These are phyloP conservation scores for Ustilago loliicola DNA, from an alignment of 1,284 basidiomycete species.

Conservation along the genomic window DNA sequence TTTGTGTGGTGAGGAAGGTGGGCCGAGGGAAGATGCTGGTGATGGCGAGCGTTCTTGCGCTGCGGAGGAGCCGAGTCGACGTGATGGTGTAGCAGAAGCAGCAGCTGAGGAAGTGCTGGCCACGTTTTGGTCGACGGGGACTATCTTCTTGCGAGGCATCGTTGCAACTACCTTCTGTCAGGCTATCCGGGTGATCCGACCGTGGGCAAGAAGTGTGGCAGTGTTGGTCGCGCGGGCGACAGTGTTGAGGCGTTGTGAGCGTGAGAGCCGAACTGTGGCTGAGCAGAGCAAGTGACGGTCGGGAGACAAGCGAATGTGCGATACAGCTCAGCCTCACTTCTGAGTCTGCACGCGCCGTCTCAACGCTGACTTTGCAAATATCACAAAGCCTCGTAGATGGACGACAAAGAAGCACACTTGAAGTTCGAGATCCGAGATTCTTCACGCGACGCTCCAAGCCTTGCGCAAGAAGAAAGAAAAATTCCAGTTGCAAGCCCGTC, in stretches of 20 bases:
- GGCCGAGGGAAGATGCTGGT: slow-evolving; percentile 35
- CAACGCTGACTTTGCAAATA: background rate
- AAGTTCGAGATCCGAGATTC: slow-evolving; percentile 13
- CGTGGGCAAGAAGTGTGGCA: background rate
- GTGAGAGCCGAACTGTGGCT: slow-evolving; percentile 10
- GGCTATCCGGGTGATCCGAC: background rate
- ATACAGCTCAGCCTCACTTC: background rate
- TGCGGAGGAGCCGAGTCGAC: slow-evolving; percentile 21
- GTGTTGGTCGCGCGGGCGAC: no score
- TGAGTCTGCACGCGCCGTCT: slow-evolving; percentile 8
- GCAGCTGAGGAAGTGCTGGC: slow-evolving; percentile 21
- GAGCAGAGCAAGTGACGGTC: slow-evolving; percentile 12
- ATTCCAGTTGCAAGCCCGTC: no score
- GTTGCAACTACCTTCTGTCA: background rate
- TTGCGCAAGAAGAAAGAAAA: no score
- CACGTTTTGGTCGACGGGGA: slow-evolving; percentile 11
- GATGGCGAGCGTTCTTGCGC: slow-evolving; percentile 40
- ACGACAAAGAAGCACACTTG: background rate
- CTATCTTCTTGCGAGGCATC: slow-evolving; percentile 43
- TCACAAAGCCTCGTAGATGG: background rate
- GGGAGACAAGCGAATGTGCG: background rate
- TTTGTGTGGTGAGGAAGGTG: slow-evolving; percentile 47
- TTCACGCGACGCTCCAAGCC: background rate
- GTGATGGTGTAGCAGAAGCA: slow-evolving; percentile 17
- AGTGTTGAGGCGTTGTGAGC: background rate